Evolutionary conservation across 148 eudicot genomes (phyloP).

Genomic region (Rhododendron griersonianum): DNA sequence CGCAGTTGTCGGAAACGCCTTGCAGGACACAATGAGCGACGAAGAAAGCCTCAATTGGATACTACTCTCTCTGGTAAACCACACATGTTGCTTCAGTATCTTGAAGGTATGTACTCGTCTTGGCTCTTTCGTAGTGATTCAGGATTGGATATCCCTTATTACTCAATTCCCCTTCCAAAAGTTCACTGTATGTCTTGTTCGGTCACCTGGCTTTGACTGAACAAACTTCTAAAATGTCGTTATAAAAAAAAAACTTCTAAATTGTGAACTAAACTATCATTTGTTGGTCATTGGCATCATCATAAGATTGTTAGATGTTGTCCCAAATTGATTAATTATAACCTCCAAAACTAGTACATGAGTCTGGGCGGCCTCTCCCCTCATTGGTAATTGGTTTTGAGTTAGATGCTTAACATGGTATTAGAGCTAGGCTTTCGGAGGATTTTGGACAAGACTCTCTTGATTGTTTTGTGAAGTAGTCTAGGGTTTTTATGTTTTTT

Average conservation of each 20-base stretch:
- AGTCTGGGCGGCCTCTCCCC: too few species aligned
- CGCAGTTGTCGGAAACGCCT: constrained; percentile 95
- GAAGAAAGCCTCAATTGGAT: constrained; percentile 30
- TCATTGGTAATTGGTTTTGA: too few species aligned
- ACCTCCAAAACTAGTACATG: too few species aligned
- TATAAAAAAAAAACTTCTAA: neutral
- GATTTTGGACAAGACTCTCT: too few species aligned
- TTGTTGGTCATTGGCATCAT: neutral
- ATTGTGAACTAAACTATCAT: neutral
- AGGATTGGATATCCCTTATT: neutral
- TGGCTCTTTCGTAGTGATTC: neutral
- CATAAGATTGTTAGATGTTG: neutral
- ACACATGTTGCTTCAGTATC: constrained; percentile 28
- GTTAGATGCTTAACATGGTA: too few species aligned
- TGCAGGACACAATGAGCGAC: constrained; percentile 84
- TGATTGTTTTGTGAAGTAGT: too few species aligned
- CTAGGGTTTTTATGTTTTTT: too few species aligned
- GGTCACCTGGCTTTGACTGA: neutral
- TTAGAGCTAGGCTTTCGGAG: too few species aligned
- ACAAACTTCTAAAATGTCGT: neutral
- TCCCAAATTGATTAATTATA: too few species aligned
- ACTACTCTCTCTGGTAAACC: constrained; percentile 21
- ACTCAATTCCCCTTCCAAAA: neutral
- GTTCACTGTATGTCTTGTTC: neutral
- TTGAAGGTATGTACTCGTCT: constrained; percentile 19